Conservation (phyloP, 108 stramenopile genomes). For the Cyclostephanos tholiformis region DNA sequence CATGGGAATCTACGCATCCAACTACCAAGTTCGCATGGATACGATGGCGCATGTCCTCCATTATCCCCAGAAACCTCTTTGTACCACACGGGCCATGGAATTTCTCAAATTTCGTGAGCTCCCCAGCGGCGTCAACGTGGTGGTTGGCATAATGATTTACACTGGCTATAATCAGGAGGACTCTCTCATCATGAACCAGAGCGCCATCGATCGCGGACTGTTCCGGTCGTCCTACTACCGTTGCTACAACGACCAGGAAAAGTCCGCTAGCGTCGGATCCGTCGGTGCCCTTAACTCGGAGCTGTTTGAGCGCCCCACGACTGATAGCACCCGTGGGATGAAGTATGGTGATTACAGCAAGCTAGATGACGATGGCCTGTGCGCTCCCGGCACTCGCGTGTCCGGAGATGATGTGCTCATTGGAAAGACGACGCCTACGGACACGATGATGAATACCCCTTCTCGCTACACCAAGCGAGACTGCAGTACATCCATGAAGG, state of each 20-base stretch:
- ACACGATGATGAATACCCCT: slow-evolving; percentile 70
- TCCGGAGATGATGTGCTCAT: slow-evolving; percentile 96
- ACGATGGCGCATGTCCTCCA: slow-evolving; percentile 99
- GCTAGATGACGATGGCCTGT: slow-evolving; percentile 97
- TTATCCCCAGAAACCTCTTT: slow-evolving; percentile 99
- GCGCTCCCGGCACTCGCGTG: slow-evolving; percentile 93
- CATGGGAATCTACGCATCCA: slow-evolving; percentile 97
- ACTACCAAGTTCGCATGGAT: slow-evolving; percentile 99
- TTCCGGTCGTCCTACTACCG: slow-evolving; percentile 96
- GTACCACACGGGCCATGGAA: slow-evolving; percentile 98
- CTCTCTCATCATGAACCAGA: slow-evolving; percentile 98
- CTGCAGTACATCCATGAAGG: slow-evolving; percentile 94
- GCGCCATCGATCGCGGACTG: slow-evolving; percentile 97
- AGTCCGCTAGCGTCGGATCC: slow-evolving; percentile 78
- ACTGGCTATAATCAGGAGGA: slow-evolving; percentile 99
- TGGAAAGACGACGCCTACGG: slow-evolving; percentile 94
- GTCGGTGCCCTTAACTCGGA: slow-evolving; percentile 85
- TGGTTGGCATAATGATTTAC: slow-evolving; percentile 98
- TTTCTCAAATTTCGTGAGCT: slow-evolving; percentile 97
- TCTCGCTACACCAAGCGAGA: slow-evolving; percentile 93
- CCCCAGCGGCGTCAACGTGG: slow-evolving; percentile 97
- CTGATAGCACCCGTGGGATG: slow-evolving; percentile 86
- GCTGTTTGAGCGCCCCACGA: slow-evolving; percentile 87
- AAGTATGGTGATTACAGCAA: slow-evolving; percentile 97
- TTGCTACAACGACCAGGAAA: slow-evolving; percentile 93